A percentile compares a stretch with the other conserved stretches of the same genome.
Evolutionary conservation across 2,329 filamentous ascomycete genomes (phyloP).

Genomic region (Cadophora gregata): DNA sequence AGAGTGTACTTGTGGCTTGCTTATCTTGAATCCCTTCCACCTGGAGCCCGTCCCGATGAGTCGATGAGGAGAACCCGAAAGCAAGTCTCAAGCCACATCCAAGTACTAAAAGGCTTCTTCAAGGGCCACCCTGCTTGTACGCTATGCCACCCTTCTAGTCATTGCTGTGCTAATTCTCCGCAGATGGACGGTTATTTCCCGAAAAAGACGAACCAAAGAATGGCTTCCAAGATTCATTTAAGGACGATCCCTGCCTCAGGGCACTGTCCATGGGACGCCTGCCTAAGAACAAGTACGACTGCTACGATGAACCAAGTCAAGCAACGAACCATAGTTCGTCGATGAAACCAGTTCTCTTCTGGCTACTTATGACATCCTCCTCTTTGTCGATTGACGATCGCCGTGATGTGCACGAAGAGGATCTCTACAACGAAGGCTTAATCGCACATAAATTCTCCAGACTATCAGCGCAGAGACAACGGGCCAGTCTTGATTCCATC

Average conservation of each 20-base stretch:
- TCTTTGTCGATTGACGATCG: conserved; percentile 31
- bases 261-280: conserved; percentile 58
- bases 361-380: conserved; percentile 39
- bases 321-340: conserved; percentile 24
- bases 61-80: conserved; percentile 57
- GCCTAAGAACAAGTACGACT: conserved; percentile 33
- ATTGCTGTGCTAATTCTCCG: conserved; percentile 26
- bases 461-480: conserved; percentile 30
- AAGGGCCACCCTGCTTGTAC: conserved; percentile 67
- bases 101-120: conserved; percentile 72
- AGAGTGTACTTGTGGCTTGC: conserved; percentile 69
- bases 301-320: conserved; percentile 32
- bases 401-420: conserved; percentile 32
- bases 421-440: conserved; percentile 31
- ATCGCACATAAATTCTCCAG: conserved; percentile 39
- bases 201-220: conserved; percentile 59
- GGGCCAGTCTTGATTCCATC: conserved; percentile 55
- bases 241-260: conserved; percentile 67
- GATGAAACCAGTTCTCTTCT: conserved; percentile 39
- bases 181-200: conserved; percentile 60
- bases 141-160: conserved; percentile 40
- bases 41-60: conserved; percentile 53
- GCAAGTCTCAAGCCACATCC: conserved; percentile 74
- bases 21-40: conserved; percentile 47
- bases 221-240: conserved; percentile 63